Evolutionary conservation across 176 grass and related monocot genomes (phyloP), one percentile per base, ranked within the genome.

Genomic region (Musa schizocarpa): DNA sequence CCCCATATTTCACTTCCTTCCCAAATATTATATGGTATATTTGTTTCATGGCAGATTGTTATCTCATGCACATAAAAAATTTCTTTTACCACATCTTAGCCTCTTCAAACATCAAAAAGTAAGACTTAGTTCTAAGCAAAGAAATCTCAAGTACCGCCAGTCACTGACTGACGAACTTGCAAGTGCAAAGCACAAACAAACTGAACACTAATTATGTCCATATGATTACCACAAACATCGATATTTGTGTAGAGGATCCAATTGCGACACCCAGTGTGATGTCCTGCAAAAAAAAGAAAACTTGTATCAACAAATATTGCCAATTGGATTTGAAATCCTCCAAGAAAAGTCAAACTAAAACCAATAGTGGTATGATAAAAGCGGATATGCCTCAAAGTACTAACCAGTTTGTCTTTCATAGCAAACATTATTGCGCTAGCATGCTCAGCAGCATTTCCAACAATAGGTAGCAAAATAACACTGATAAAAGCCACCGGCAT

Each of bases 361-460:
- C 65, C 0, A 74, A 65, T 76, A 69, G 26, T 6, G 34, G 34
- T 43, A 43, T 43, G 34, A 79, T 78, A 11, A 68, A 54, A 74
- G 43, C 27, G 66, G 78, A 67, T 48, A 54, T 80, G 71, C 25
- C 21, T 24, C 57, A 21, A 1, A 52, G 72, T 25, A 72, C 74
- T 81, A 86, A 98, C 95, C 83, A 98, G 89, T 84, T 98, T 98
- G 69, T 98, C 83, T 91, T 94, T 98, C 90, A 94, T 98, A 79
- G 95, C 95, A 89, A 98, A 98, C 95, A 98, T 98, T 88, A 98
- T 98, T 26, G 95, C 95, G 13, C 95, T 98, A 23, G 95, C 88
- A 91, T 96, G 89, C 82, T 98, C 95, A 82, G 95, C 90, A 80
- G 95, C 95, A 57, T 98, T 98, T 54, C 95, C 95, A 50, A 94